These are phyloP conservation scores for Raphanus raphanistrum DNA, from an alignment of 345 rosid species.

Conservation along the genomic window DNA sequence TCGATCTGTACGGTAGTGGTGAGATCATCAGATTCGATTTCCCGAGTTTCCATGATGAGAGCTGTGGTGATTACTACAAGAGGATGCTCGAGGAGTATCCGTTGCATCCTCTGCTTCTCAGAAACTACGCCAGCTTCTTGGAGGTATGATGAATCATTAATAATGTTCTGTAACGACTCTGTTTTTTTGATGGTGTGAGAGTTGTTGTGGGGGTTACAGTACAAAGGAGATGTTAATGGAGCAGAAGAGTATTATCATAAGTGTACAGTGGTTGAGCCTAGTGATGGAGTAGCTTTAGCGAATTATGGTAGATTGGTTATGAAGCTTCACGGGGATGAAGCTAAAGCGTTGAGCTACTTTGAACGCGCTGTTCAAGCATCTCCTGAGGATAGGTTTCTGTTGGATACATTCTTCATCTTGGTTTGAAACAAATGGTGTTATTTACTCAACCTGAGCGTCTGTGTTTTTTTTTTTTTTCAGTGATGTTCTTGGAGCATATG, in stretches of 20 bases:
- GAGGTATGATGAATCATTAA: conserved; percentile 44
- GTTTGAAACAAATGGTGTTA: not conserved
- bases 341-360: conserved; percentile 56
- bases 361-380: conserved; percentile 66
- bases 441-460: not conserved
- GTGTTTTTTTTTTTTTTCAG: conserved; percentile 40
- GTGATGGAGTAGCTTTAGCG: conserved; percentile 52
- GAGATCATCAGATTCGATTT: conserved; percentile 38
- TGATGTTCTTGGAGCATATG: conserved; percentile 73
- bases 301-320: conserved; percentile 68
- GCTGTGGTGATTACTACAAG: conserved; percentile 52
- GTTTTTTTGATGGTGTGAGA: not conserved
- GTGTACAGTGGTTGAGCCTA: conserved; percentile 66
- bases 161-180: not conserved
- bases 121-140: conserved; percentile 69
- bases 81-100: conserved; percentile 70
- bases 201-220: not conserved
- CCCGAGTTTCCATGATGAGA: conserved; percentile 44
- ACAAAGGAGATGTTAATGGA: conserved; percentile 66
- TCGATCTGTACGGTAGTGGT: conserved; percentile 35
- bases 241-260: conserved; percentile 71
- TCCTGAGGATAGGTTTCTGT: conserved; percentile 62
- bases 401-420: not conserved
- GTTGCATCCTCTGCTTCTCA: conserved; percentile 65
- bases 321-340: conserved; percentile 66